These are phyloP conservation scores for Malassezia furfur DNA, from an alignment of 1,284 basidiomycete species.

Conservation along the genomic window DNA sequence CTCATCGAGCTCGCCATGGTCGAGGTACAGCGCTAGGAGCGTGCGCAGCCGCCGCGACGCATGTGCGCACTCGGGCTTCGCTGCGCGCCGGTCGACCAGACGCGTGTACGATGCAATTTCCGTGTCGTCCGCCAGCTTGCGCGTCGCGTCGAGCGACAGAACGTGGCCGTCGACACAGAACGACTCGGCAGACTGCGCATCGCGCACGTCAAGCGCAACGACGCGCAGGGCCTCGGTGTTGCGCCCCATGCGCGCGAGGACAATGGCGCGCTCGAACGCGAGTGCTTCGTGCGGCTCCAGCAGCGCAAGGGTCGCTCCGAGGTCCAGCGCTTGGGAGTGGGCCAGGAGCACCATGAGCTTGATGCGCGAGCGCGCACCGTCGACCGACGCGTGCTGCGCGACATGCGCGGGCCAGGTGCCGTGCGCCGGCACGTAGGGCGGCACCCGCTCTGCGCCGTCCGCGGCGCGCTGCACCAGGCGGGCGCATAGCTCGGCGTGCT, in stretches of 20 bases:
- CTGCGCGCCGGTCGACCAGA: neutral
- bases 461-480: neutral
- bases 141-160: constrained; percentile 26
- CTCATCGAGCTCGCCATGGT: neutral
- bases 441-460: neutral
- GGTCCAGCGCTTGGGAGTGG: constrained; percentile 26
- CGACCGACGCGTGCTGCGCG: neutral
- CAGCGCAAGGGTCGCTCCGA: constrained; percentile 8
- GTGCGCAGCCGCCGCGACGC: neutral
- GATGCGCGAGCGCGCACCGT: constrained; percentile 18
- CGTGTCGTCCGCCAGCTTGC: constrained; percentile 20
- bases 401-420: neutral
- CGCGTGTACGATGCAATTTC: neutral
- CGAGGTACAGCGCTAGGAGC: neutral
- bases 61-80: too few relatives aligned
- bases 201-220: constrained; percentile 28
- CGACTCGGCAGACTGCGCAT: constrained; percentile 34
- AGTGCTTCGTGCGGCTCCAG: constrained; percentile 16
- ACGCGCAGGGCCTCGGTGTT: constrained; percentile 26
- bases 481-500: constrained; percentile 24
- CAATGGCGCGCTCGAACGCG: constrained; percentile 27
- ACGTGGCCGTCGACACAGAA: constrained; percentile 36
- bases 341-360: constrained; percentile 35
- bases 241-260: constrained; percentile 28
- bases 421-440: neutral